phyloP scores from a whole-genome alignment of 2,329 filamentous ascomycete species.

The Colletotrichum brevisporum region DNA sequence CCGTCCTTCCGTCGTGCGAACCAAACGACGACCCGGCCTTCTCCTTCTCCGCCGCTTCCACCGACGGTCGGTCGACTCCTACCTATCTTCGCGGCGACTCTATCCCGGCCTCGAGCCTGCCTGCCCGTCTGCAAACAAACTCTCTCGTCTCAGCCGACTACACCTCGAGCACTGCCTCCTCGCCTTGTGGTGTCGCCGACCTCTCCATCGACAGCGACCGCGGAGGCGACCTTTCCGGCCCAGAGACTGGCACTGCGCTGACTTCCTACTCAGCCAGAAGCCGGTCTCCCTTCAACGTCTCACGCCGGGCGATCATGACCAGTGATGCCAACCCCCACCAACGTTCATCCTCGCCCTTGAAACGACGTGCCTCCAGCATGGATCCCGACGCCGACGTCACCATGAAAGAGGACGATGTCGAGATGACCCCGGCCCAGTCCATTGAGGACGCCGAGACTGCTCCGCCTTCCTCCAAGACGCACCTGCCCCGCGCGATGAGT shows the following conservation, averaged over 20 bases:
- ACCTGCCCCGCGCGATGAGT: constrained; percentile 57
- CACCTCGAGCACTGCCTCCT: constrained; percentile 70
- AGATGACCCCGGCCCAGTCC: constrained; percentile 31
- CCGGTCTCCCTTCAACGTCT: constrained; percentile 67
- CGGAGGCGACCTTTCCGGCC: constrained; percentile 56
- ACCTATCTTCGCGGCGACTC: constrained; percentile 49
- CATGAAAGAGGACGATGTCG: constrained; percentile 48
- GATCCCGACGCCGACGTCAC: constrained; percentile 61
- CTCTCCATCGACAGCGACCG: constrained; percentile 70
- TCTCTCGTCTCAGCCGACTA: constrained; percentile 63
- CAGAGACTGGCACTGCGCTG: constrained; percentile 59
- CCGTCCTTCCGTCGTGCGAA: constrained; percentile 68
- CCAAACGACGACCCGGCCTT: constrained; percentile 63
- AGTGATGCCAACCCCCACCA: constrained; percentile 70
- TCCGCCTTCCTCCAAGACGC: constrained; percentile 26
- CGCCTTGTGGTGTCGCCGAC: constrained; percentile 71
- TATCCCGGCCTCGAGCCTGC: constrained; percentile 64
- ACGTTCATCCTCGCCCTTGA: constrained; percentile 75
- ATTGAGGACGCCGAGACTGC: constrained; percentile 26
- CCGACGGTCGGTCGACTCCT: constrained; percentile 42
- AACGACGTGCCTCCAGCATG: constrained; percentile 75
- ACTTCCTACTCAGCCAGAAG: constrained; percentile 56
- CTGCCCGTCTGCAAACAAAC: constrained; percentile 63
- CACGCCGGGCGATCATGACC: constrained; percentile 71
- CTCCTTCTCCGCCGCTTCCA: constrained; percentile 63